Base-by-base conservation (phyloP, 2,329 filamentous ascomycete genomes). In the Diaporthe helianthi region DNA sequence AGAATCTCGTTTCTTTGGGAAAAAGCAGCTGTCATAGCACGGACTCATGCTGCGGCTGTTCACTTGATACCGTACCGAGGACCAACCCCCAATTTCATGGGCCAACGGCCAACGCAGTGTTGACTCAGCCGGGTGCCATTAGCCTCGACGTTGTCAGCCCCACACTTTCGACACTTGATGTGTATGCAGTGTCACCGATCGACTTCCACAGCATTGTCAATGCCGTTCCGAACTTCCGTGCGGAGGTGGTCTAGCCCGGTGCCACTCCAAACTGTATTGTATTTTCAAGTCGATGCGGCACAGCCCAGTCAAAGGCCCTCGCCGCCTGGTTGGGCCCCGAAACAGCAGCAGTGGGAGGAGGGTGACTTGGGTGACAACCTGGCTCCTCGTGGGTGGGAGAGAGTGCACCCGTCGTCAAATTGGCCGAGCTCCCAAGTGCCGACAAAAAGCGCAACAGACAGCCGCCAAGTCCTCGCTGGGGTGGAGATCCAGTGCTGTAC, bases 101-200 rank as follows among this genome's bases (percentile, higher is more conserved):
- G 53, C 17, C 26, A n/a, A 36, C 26, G 55, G 44, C 44, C 44
- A 55, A 24, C 15, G 10, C 29, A 53, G n/a, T 31, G 58, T 49
- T 49, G 58, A 36, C 41, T 63, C 58, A 63, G 29, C 58, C 9
- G 10, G n/a, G 58, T 49, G n/a, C 58, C 22, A n/a, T 49, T 12
- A 63, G 44, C 58, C 41, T 49, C 44, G 33, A 19, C 44, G 44
- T 24, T 19, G 41, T 24, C 12, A 41, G 36, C 54, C 15, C 54
- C 44, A 47, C 44, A 22, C 12, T 22, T 13, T 47, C 44, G n/a
- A 47, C 24, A n/a, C 44, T 24, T 47, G n/a, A 47, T 47, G n/a
- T 24, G 13, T 47, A 22, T 47, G 44, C 44, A 47, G n/a, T 22
- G 44, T 22, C n/a, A 46, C 41, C 6, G 9, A 10, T 46, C 44